Conservation (phyloP, 352 stramenopile genomes). For the Phytophthora ohioensis region DNA sequence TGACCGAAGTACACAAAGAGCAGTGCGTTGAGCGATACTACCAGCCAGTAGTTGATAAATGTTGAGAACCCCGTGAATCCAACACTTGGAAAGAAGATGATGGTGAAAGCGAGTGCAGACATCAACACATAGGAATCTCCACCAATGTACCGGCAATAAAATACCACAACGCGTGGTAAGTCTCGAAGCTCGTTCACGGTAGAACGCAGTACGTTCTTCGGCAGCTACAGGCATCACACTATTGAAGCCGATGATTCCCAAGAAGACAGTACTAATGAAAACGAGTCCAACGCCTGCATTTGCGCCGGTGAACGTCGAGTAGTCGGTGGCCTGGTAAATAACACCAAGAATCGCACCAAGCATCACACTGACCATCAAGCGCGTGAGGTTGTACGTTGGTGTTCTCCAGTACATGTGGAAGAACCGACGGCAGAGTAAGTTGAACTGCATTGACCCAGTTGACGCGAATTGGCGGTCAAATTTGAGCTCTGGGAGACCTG, state of each 20-base stretch:
- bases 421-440: conserved; percentile 62
- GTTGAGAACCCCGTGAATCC: conserved; percentile 46
- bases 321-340: conserved; percentile 76
- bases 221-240: conserved; percentile 82
- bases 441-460: conserved; percentile 31
- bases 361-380: conserved; percentile 72
- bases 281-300: conserved; percentile 75
- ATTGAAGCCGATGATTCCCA: conserved; percentile 83
- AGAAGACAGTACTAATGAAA: conserved; percentile 87
- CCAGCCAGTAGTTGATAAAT: conserved; percentile 59
- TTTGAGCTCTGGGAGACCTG: conserved; percentile 44
- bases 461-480: conserved; percentile 54
- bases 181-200: conserved; percentile 92
- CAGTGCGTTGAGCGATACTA: conserved; percentile 53
- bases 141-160: conserved; percentile 79
- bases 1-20: conserved; percentile 62
- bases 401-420: conserved; percentile 88
- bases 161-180: conserved; percentile 90
- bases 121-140: conserved; percentile 77
- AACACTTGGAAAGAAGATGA: conserved; percentile 57
- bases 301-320: conserved; percentile 50
- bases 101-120: conserved; percentile 43
- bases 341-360: conserved; percentile 80
- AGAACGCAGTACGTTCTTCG: conserved; percentile 88
- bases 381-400: conserved; percentile 80